Base-by-base conservation (phyloP, 2,329 filamentous ascomycete species). In the Sarocladium kiliense region DNA sequence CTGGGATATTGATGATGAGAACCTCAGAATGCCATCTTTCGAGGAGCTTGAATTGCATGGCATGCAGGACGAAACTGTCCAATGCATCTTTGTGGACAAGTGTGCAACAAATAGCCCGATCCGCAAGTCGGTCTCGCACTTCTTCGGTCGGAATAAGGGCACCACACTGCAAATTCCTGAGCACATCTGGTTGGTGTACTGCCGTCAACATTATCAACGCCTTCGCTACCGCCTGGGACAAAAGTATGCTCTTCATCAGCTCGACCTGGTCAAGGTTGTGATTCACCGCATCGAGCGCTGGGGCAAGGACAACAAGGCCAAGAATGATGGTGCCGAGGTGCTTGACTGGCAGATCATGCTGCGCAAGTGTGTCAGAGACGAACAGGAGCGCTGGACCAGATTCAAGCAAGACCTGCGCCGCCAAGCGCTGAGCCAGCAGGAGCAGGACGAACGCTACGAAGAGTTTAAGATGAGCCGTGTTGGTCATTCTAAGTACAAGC, bases 181-280 rank as follows among this genome's bases (percentile, higher is more conserved):
- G 5, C 70, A 81, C 21, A 80, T 89, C 2, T 93, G 88, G 88
- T 82, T 90, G 0, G 82, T 87, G 63, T 87, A 83, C 65, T 94
- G 90, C 68, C 82, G 89, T 34, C 92, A 92, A 65, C 87, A 92
- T 64, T 94, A 94, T 66, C 90, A 94, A 69, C 82, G 89, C 6
- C 80, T 79, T 42, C 78, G 86, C 0, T 92, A 91, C 65, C 79
- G 86, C n/a, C 84, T 84, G 54, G 76, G 77, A 1, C 74, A 77
- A 32, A 78, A 84, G 21, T 82, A 87, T 66, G 81, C 82, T 53
- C 71, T 79, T 66, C 66, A 79, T 1, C 87, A 91, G 65, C 84
- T 84, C 55, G 77, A 83, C 2, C 74, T 90, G 1, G 79, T 91
- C 1, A 72, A 80, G 54, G 74, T 77, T 30, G 86, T 89, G 61